Evolutionary conservation across 31 red algal species (phyloP).

Genomic region (Asparagopsis taxiformis): DNA sequence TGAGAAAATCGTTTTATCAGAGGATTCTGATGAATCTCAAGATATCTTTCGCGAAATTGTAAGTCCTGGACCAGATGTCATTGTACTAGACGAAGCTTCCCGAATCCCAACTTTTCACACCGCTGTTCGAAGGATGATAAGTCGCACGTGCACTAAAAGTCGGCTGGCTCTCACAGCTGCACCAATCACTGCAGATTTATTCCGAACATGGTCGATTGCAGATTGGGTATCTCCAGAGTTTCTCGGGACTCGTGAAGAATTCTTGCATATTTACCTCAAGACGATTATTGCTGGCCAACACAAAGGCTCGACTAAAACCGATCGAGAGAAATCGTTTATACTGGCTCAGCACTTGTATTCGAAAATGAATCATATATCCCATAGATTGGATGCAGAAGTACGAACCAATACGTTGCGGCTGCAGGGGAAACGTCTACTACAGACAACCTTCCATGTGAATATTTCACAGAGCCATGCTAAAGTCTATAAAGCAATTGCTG

Average conservation of each 20-base stretch:
- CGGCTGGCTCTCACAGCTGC: conserved; percentile 28
- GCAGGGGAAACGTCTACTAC: no score
- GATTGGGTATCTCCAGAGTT: conserved; percentile 42
- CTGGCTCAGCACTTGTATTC: neutral
- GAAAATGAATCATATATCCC: neutral
- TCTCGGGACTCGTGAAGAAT: conserved; percentile 10
- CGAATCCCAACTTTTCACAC: conserved; percentile 1
- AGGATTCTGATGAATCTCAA: neutral
- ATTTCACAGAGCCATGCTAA: no score
- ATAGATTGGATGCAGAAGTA: neutral
- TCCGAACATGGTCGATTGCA: conserved; percentile 23
- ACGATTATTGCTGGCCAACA: conserved; percentile 1
- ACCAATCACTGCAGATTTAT: conserved; percentile 10
- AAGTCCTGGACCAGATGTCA: conserved; percentile 28
- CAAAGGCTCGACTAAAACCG: no score
- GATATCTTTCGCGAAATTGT: conserved; percentile 1
- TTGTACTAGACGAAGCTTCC: conserved; percentile 41
- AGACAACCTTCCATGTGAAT: no score
- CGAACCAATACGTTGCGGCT: neutral
- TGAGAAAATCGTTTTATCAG: conserved; percentile 3
- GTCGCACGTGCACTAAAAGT: conserved; percentile 2
- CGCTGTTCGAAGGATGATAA: conserved; percentile 1
- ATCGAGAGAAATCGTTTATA: neutral
- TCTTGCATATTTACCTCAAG: conserved; percentile 20
- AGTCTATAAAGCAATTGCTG: no score